Evolutionary conservation across 2,329 filamentous ascomycete genomes (phyloP), one percentile per base, ranked within the genome.

Genomic region (Fusarium redolens): DNA sequence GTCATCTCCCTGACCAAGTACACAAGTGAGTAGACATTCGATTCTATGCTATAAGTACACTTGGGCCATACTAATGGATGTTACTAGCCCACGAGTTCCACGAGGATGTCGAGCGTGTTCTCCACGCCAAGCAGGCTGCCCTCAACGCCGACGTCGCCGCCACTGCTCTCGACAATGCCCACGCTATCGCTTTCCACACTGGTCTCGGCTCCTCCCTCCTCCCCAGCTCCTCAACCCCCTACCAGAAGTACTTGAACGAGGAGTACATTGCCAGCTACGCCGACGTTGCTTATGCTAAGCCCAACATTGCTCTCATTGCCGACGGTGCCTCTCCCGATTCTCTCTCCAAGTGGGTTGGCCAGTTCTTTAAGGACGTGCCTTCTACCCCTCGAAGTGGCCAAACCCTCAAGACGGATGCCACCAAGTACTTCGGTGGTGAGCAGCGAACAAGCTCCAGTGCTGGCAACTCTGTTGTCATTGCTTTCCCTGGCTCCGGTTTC

Each of bases 341-440:
- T 72, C 86, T 98, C 75, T 89, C 89, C 79, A 97, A 96, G 86
- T 98, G 96, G 95, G 92, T 97, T 72, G 90, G 91, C 80, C 91
- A 97, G 81, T 98, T 98, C 89, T 98, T 99, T 88, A 90, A 91
- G 82, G 87, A 88, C 68, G 87, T 93, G 55, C 88, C 92, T 65
- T 82, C 86, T 76, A 83, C 87, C 72, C 81, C 88, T 70, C 82
- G 84, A 76, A 83, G 85, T 79, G 85, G 87, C 78, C 83, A 88
- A 75, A 75, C 78, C 52, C 84, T 92, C 72, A 88, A 90, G 81
- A 85, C 86, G 70, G 84, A 90, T 75, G 87, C 92, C 73, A 89
- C 91, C 81, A 96, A 95, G 85, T 99, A 98, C 91, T 93, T 91
- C 80, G 96, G 96, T 83, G 97, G 96, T 81, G 95, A 99, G 88